Percentiles rank a stretch among this genome's conserved stretches.
Evolutionary conservation across 495 filamentous ascomycete species (phyloP).

Genomic region (Penicillium bovifimosum): DNA sequence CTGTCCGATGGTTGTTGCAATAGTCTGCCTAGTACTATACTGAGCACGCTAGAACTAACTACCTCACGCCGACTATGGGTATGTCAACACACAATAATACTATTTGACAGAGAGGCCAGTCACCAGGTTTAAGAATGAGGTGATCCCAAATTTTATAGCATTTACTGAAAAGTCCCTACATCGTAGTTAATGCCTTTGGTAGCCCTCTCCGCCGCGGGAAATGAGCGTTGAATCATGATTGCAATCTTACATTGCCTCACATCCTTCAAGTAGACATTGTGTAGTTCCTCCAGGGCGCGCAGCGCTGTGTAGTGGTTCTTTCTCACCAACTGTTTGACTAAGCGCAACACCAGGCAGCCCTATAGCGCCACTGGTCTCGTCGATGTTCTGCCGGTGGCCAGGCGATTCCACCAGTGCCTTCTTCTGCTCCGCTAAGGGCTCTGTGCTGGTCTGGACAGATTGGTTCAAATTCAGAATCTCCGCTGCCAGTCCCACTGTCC

Average conservation of each 20-base stretch:
- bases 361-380: conserved; percentile 87
- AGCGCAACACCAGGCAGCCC: conserved; percentile 82
- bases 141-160: no score
- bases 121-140: no score
- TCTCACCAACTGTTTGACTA: conserved; percentile 84
- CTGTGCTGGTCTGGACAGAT: conserved; percentile 91
- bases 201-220: conserved; percentile 84
- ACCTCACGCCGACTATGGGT: no score
- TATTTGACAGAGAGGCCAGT: no score
- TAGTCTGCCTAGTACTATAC: no score
- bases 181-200: no score
- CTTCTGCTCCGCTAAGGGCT: conserved; percentile 92
- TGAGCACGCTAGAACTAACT: no score
- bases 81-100: no score
- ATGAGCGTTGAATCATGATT: conserved; percentile 89
- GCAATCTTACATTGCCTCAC: conserved; percentile 93
- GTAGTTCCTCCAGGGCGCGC: conserved; percentile 88
- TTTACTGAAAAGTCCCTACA: no score
- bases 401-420: conserved; percentile 86
- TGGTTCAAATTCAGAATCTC: conserved; percentile 90
- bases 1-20: no score
- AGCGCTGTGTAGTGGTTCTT: conserved; percentile 95
- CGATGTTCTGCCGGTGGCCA: conserved; percentile 90
- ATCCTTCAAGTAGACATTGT: conserved; percentile 91
- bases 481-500: conserved; percentile 78